A percentile compares a stretch with the other conserved stretches of the same genome.
These are phyloP conservation scores for Yamadazyma dushanensis DNA, from an alignment of 1,139 yeast species.

Conservation along the genomic window DNA sequence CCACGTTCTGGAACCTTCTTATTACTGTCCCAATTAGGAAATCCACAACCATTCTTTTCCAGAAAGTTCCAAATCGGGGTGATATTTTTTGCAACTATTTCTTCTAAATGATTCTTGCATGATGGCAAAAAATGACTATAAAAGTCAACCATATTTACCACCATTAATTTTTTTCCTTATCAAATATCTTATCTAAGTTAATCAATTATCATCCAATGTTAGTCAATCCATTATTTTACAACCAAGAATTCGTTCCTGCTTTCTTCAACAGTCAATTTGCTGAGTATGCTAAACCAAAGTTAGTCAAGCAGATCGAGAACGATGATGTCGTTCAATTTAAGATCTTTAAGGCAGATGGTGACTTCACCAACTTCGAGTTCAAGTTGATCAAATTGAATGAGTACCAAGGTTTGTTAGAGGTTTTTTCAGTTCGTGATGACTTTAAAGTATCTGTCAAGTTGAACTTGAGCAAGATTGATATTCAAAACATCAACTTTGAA, in stretches of 20 bases:
- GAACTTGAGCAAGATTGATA: conserved; percentile 32
- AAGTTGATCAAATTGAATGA: conserved; percentile 27
- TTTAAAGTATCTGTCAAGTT: conserved; percentile 37
- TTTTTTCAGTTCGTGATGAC: conserved; percentile 32
- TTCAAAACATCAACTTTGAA: conserved; percentile 38
- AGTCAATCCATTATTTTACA: conserved; percentile 20
- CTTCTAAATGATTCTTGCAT: conserved; percentile 4
- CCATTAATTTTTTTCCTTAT: background rate
- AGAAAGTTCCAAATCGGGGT: conserved; percentile 1
- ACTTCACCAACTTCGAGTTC: conserved; percentile 41
- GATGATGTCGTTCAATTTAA: conserved; percentile 41
- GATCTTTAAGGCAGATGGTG: conserved; percentile 35
- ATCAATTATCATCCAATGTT: conserved; percentile 14
- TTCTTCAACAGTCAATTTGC: conserved; percentile 10
- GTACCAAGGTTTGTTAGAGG: conserved; percentile 25
- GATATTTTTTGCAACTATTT: conserved; percentile 8
- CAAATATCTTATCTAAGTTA: too few species aligned
- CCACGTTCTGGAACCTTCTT: conserved; percentile 11
- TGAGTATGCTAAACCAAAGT: conserved; percentile 26
- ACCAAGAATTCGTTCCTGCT: conserved; percentile 11
- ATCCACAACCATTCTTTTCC: conserved; percentile 1
- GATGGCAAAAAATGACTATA: conserved; percentile 10
- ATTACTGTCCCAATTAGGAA: conserved; percentile 4
- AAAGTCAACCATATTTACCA: conserved; percentile 1
- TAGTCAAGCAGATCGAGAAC: conserved; percentile 37